Evolutionary conservation across 2,329 filamentous ascomycete genomes (phyloP).

Genomic region (Hansfordia pulvinata): DNA sequence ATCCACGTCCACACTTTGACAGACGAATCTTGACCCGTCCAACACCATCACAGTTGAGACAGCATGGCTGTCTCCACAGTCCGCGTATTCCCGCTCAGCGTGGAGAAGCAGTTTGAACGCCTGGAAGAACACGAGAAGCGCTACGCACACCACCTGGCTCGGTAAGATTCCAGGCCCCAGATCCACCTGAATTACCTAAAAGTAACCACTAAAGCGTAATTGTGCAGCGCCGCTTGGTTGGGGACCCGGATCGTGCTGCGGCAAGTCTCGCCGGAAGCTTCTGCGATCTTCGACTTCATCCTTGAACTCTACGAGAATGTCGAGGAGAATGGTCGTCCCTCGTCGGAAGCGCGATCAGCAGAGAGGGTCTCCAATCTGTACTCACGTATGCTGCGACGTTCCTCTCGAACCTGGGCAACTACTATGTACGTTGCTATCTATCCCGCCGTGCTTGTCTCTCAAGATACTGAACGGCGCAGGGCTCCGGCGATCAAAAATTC

Average conservation of each 20-base stretch:
- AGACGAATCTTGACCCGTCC: no score
- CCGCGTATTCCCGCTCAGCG: no score
- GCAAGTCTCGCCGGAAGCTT: constrained; percentile 45
- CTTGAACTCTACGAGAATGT: constrained; percentile 34
- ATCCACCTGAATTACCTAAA: no score
- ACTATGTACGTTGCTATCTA: constrained; percentile 26
- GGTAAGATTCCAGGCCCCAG: no score
- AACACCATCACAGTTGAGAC: no score
- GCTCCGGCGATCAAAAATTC: constrained; percentile 48
- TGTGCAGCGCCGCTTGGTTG: constrained; percentile 40
- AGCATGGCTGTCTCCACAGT: no score
- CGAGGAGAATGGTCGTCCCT: constrained; percentile 36
- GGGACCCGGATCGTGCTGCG: constrained; percentile 41
- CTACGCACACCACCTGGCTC: no score
- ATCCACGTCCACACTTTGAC: no score
- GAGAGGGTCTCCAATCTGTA: constrained; percentile 31
- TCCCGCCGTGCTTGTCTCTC: not conserved
- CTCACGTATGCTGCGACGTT: constrained; percentile 43
- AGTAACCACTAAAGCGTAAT: no score
- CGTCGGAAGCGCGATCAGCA: constrained; percentile 22
- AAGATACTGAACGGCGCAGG: constrained; percentile 9
- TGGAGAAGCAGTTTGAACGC: no score
- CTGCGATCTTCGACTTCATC: constrained; percentile 45
- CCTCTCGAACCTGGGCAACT: constrained; percentile 46
- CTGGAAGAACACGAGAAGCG: no score